These are phyloP conservation scores for Verruconis gallopava DNA, from an alignment of 2,329 filamentous ascomycete genomes.

Conservation along the genomic window DNA sequence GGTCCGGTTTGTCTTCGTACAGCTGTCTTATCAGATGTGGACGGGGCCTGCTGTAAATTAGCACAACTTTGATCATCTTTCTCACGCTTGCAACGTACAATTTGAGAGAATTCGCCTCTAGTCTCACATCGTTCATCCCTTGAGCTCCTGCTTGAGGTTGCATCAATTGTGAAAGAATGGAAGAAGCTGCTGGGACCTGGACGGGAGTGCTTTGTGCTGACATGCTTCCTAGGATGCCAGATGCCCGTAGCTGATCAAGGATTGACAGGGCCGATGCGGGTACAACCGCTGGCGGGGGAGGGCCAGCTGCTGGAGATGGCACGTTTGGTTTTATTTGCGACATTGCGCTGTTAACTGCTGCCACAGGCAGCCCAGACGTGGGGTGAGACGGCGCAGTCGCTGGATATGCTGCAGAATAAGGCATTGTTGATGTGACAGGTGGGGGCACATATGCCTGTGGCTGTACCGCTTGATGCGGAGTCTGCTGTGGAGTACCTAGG, in stretches of 20 bases:
- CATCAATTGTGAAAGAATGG: not conserved
- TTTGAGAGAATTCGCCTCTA: constrained; percentile 9
- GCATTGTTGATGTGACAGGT: not conserved
- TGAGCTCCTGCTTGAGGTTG: not conserved
- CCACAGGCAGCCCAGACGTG: not conserved
- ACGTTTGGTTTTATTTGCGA: not conserved
- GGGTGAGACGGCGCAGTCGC: not conserved
- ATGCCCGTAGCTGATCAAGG: constrained; percentile 5
- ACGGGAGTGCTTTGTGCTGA: not conserved
- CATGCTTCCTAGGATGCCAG: constrained; percentile 4
- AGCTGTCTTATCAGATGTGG: constrained; percentile 60
- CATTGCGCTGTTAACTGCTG: too few species aligned
- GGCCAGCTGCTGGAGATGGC: not conserved
- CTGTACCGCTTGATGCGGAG: constrained; percentile 2
- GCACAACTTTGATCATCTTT: too few species aligned
- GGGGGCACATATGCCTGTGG: constrained; percentile 1
- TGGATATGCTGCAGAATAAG: constrained; percentile 4
- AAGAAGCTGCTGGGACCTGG: not conserved
- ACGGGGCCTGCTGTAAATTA: constrained; percentile 43
- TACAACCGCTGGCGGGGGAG: not conserved
- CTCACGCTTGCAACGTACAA: constrained; percentile 9
- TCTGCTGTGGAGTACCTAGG: constrained; percentile 1
- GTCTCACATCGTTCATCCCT: constrained; percentile 5
- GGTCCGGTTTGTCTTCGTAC: constrained; percentile 71
- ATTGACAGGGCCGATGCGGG: not conserved